Evolutionary conservation across 768 basidiomycete genomes (phyloP).

Genomic region (Boletus subparvulus): DNA sequence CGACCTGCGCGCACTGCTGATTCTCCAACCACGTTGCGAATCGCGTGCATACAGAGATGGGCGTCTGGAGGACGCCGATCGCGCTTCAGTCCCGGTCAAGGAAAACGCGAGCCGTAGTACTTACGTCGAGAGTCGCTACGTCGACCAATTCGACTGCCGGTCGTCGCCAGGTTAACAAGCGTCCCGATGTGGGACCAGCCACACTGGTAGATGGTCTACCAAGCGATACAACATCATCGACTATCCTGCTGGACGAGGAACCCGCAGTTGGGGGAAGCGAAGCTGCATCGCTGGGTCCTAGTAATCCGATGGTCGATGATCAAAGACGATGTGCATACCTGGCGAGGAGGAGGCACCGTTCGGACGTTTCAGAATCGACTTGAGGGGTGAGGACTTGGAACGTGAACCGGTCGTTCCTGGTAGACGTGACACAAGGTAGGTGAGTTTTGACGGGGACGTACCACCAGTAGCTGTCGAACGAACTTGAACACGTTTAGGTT

Average conservation of each 20-base stretch:
- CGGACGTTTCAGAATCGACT: background rate
- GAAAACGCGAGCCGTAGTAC: background rate
- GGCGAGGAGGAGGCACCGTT: background rate
- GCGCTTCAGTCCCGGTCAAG: background rate
- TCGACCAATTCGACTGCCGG: conserved; percentile 4
- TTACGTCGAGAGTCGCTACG: conserved; percentile 15
- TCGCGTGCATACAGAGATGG: conserved; percentile 11
- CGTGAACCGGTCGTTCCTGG: background rate
- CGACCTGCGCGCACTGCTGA: conserved; percentile 1
- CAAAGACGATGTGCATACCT: conserved; percentile 9
- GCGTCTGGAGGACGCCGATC: background rate
- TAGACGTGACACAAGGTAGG: background rate
- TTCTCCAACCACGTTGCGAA: conserved; percentile 22
- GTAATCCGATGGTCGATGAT: background rate
- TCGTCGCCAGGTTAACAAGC: background rate
- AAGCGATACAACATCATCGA: background rate
- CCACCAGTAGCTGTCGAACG: background rate
- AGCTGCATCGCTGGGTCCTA: background rate
- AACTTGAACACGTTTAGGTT: background rate
- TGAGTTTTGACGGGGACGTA: background rate
- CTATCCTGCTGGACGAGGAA: background rate
- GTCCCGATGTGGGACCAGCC: background rate
- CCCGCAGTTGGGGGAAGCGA: no score
- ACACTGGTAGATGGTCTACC: background rate
- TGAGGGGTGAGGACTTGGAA: background rate